Conservation (phyloP, 352 stramenopile species). For the Globisporangium solare region DNA sequence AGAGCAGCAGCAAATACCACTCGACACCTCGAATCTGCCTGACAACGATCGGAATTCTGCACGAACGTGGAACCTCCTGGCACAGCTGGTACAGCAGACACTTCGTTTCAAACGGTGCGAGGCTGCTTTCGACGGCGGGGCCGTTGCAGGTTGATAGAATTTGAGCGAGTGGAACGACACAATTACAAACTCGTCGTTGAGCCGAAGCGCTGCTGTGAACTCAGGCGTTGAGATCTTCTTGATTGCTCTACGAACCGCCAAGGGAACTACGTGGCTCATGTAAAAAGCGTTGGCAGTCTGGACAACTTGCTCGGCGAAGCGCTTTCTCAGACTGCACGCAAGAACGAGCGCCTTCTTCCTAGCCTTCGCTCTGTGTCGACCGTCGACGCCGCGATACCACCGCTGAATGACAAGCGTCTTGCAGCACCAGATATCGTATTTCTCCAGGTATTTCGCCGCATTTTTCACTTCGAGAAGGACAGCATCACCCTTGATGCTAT, state of each 20-base stretch:
- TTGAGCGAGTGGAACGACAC: slow-evolving; percentile 55
- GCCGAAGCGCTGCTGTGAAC: slow-evolving; percentile 37
- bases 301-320: slow-evolving; percentile 27
- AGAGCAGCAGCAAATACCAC: slow-evolving; percentile 41
- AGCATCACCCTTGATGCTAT: slow-evolving; percentile 58
- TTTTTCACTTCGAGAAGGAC: slow-evolving; percentile 73
- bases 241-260: slow-evolving; percentile 27
- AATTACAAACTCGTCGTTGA: slow-evolving; percentile 55
- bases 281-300: slow-evolving; percentile 30
- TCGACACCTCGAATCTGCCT: slow-evolving; percentile 26
- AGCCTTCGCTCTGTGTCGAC: slow-evolving; percentile 20
- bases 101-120: slow-evolving; percentile 4
- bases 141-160: slow-evolving; percentile 4
- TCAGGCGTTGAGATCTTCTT: slow-evolving; percentile 30
- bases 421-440: slow-evolving; percentile 64
- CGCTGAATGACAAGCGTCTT: slow-evolving; percentile 43
- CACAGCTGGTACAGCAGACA: slow-evolving; percentile 44
- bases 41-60: slow-evolving; percentile 18
- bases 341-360: slow-evolving; percentile 30
- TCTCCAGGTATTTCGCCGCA: slow-evolving; percentile 40
- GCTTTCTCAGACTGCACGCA: slow-evolving; percentile 19
- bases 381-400: slow-evolving; percentile 52
- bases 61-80: slow-evolving; percentile 40
- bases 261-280: slow-evolving; percentile 16
- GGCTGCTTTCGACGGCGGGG: background rate